These are phyloP conservation scores for Scenedesmus sp. DNA, from an alignment of 163 green algal genomes.

Conservation along the genomic window DNA sequence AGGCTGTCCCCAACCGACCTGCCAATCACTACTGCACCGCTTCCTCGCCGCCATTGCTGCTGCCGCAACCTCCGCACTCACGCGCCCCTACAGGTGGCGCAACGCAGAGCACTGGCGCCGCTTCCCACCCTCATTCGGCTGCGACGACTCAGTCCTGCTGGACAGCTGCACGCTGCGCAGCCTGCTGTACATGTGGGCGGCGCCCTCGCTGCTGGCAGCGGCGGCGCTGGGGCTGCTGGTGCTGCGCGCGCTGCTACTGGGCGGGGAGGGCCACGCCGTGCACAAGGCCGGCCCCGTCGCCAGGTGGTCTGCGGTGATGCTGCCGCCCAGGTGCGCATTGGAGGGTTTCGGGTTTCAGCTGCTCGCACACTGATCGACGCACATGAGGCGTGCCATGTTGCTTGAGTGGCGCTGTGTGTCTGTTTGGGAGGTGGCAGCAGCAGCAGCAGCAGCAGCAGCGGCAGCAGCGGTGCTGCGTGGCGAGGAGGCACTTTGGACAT, in stretches of 20 bases:
- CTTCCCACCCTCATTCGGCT: slow-evolving; percentile 1
- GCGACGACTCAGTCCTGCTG: background rate
- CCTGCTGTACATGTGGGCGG: slow-evolving; percentile 34
- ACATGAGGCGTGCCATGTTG: no score
- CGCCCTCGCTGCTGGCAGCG: background rate
- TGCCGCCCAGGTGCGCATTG: slow-evolving; percentile 32
- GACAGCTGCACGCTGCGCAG: slow-evolving; percentile 2
- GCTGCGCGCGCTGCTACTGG: background rate
- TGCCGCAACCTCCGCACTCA: background rate
- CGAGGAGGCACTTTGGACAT: no score
- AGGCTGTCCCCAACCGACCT: no score
- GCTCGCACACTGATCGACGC: no score
- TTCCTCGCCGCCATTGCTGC: background rate
- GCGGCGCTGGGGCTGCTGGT: slow-evolving; percentile 12
- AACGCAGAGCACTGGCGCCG: slow-evolving; percentile 10
- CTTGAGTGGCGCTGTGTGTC: no score
- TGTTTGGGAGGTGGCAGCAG: no score
- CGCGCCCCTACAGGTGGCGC: background rate
- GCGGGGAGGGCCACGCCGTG: background rate
- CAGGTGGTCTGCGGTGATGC: background rate
- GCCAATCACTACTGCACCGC: background rate
- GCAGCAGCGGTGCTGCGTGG: no score
- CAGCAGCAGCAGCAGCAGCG: no score
- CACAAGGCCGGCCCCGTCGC: background rate
- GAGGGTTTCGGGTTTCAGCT: no score